These are phyloP conservation scores for Dentipellis sp. DNA, from an alignment of 768 basidiomycete species.

Conservation along the genomic window DNA sequence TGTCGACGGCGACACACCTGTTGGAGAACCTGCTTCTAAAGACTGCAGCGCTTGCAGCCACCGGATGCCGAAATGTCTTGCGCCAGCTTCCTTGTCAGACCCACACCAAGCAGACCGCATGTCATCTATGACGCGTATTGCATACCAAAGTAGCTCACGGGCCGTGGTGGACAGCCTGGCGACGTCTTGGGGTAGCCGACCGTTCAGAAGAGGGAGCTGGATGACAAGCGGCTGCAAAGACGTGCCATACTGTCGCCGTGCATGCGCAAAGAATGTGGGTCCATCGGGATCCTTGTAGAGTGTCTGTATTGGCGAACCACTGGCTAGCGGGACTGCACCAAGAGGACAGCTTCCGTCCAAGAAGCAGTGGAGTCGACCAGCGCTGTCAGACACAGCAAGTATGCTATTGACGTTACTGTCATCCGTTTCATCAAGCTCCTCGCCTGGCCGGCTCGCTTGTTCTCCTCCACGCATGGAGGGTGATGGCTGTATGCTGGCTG, in stretches of 20 bases:
- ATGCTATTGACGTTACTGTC: slow-evolving; percentile 50
- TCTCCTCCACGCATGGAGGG: slow-evolving; percentile 22
- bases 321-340: slow-evolving; percentile 39
- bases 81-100: slow-evolving; percentile 52
- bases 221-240: slow-evolving; percentile 36
- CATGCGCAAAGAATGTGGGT: slow-evolving; percentile 44
- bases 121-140: slow-evolving; percentile 60
- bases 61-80: slow-evolving; percentile 61
- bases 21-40: slow-evolving; percentile 29
- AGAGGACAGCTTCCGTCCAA: slow-evolving; percentile 72
- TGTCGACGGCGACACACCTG: background rate
- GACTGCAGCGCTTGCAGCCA: slow-evolving; percentile 62
- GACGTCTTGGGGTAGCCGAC: slow-evolving; percentile 53
- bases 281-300: slow-evolving; percentile 38
- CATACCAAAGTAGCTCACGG: slow-evolving; percentile 66
- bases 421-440: slow-evolving; percentile 34
- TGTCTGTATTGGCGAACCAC: slow-evolving; percentile 17
- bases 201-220: slow-evolving; percentile 47
- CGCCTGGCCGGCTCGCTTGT: slow-evolving; percentile 18
- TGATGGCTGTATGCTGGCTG: slow-evolving; percentile 52
- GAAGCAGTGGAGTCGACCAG: slow-evolving; percentile 53
- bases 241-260: slow-evolving; percentile 21
- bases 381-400: slow-evolving; percentile 48
- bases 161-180: slow-evolving; percentile 61
- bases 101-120: slow-evolving; percentile 71